These are phyloP conservation scores for Eimeria falciformis DNA, from an alignment of 169 alveolate genomes.

Conservation along the genomic window DNA sequence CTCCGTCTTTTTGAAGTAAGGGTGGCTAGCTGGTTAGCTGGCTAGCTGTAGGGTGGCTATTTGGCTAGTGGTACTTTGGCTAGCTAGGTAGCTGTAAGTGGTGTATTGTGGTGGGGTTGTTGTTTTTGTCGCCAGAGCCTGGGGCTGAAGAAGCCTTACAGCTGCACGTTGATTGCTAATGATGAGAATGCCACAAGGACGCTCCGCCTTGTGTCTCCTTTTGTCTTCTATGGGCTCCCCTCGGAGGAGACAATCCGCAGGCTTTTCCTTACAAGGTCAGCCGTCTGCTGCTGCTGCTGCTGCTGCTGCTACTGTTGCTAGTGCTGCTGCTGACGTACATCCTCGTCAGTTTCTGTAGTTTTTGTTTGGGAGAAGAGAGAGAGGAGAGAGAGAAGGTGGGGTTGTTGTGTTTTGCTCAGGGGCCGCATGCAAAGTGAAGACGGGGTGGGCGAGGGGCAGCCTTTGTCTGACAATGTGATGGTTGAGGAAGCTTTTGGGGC, in stretches of 20 bases:
- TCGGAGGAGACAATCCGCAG: conserved; percentile 18
- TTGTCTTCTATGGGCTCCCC: conserved; percentile 64
- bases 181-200: conserved; percentile 25
- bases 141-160: conserved; percentile 37
- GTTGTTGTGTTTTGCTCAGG: neutral
- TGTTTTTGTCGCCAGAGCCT: conserved; percentile 40
- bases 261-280: conserved; percentile 24
- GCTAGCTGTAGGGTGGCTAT: too few relatives aligned
- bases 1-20: too few relatives aligned
- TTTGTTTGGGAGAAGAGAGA: too few relatives aligned
- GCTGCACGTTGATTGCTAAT: conserved; percentile 39
- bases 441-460: conserved; percentile 23
- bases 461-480: conserved; percentile 83
- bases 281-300: conserved; percentile 36
- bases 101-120: conserved; percentile 54
- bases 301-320: conserved; percentile 26
- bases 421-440: conserved; percentile 8
- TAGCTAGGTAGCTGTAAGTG: too few relatives aligned
- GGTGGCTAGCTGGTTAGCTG: too few relatives aligned
- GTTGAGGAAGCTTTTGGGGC: conserved; percentile 85
- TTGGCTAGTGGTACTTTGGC: too few relatives aligned
- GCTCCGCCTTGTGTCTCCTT: conserved; percentile 21
- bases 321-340: neutral
- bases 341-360: neutral
- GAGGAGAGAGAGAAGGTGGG: neutral